Evolutionary conservation across 2,329 filamentous ascomycete genomes (phyloP).

Genomic region (Aspergillus jensenii): DNA sequence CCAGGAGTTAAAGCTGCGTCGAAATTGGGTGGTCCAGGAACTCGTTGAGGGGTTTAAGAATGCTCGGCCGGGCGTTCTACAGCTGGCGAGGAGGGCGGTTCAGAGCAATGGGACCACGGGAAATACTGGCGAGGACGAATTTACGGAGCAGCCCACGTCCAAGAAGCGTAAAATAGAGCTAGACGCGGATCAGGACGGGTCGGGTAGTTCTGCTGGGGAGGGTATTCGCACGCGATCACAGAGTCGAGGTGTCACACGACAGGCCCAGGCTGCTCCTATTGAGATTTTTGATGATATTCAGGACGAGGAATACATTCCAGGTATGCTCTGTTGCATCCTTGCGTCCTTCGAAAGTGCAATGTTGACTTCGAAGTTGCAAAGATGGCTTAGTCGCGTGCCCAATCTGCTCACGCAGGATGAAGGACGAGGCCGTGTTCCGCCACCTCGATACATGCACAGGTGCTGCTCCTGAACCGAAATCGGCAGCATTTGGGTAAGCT

Average conservation of each 20-base stretch:
- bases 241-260: constrained; percentile 19
- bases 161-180: constrained; percentile 39
- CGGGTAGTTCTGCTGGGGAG: constrained; percentile 30
- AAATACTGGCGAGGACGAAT: constrained; percentile 46
- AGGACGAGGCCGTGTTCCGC: constrained; percentile 70
- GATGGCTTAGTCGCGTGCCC: constrained; percentile 83
- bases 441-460: constrained; percentile 71
- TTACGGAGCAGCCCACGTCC: constrained; percentile 24
- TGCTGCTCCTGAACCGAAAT: constrained; percentile 16
- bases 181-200: constrained; percentile 28
- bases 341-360: neutral
- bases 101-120: constrained; percentile 48
- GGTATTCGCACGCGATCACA: constrained; percentile 38
- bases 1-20: constrained; percentile 79
- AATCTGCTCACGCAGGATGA: constrained; percentile 77
- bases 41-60: constrained; percentile 74
- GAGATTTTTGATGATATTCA: constrained; percentile 43
- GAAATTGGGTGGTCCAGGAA: constrained; percentile 83
- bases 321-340: constrained; percentile 22
- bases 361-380: constrained; percentile 36
- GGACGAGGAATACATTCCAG: constrained; percentile 39
- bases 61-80: constrained; percentile 62
- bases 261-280: constrained; percentile 12
- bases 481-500: constrained; percentile 29
- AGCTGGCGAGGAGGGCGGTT: constrained; percentile 59